These are phyloP conservation scores for Neolentinus lepideus DNA, from an alignment of 1,284 basidiomycete genomes.

Conservation along the genomic window DNA sequence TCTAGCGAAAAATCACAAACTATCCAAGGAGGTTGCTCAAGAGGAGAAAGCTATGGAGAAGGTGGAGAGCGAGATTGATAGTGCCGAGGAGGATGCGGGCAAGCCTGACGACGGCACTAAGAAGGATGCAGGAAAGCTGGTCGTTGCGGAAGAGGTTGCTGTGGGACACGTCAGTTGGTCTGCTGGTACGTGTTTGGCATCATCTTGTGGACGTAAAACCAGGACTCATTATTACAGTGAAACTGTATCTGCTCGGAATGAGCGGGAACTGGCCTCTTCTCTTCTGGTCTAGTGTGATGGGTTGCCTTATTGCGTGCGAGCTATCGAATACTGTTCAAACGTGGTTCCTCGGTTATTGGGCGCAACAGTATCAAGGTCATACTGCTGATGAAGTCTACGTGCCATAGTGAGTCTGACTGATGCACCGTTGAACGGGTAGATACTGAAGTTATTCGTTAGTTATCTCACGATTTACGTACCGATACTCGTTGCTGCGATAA, in stretches of 20 bases:
- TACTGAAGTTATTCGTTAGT: slow-evolving; percentile 12
- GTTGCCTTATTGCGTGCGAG: slow-evolving; percentile 15
- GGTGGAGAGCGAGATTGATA: slow-evolving; percentile 31
- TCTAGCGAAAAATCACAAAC: slow-evolving; percentile 30
- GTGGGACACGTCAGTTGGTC: slow-evolving; percentile 46
- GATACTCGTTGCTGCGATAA: slow-evolving; percentile 23
- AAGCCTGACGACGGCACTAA: slow-evolving; percentile 11
- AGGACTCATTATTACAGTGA: slow-evolving; percentile 7
- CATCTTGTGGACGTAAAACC: neutral
- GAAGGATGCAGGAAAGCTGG: slow-evolving; percentile 36
- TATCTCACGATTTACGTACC: slow-evolving; percentile 37
- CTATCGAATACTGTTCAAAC: slow-evolving; percentile 23
- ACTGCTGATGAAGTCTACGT: slow-evolving; percentile 20
- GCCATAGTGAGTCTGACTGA: slow-evolving; percentile 16
- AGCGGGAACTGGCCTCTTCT: slow-evolving; percentile 21
- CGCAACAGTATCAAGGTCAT: slow-evolving; percentile 29
- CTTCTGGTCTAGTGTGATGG: slow-evolving; percentile 26
- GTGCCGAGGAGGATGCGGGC: slow-evolving; percentile 19
- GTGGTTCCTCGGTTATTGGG: slow-evolving; percentile 41
- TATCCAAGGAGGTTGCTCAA: slow-evolving; percentile 31
- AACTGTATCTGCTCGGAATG: slow-evolving; percentile 17
- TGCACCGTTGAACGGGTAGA: neutral
- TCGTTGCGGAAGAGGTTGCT: slow-evolving; percentile 53
- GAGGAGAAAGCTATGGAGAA: slow-evolving; percentile 33
- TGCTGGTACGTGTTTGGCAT: slow-evolving; percentile 25